Conservation (phyloP, 805 yeast species). For the Candida andamanensis region DNA sequence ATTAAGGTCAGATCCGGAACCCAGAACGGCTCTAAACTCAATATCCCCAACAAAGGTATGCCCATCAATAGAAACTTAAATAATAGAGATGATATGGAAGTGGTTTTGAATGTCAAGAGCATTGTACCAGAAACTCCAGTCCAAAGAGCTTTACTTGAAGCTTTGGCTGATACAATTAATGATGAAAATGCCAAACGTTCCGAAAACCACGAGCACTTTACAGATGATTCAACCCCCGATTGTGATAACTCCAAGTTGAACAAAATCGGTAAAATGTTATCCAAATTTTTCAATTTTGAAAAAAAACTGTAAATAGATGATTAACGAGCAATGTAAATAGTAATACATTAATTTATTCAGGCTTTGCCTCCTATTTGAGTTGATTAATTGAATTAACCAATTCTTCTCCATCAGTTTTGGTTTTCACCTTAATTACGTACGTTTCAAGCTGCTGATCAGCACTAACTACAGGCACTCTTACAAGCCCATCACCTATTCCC, state of each 20-base stretch:
- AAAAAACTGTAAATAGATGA: slow-evolving; percentile 13
- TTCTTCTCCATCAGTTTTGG: slow-evolving; percentile 60
- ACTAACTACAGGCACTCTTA: slow-evolving; percentile 62
- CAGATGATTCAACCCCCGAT: slow-evolving; percentile 17
- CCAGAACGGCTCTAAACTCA: slow-evolving; percentile 65
- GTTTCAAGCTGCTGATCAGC: slow-evolving; percentile 56
- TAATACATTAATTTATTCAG: slow-evolving; percentile 1
- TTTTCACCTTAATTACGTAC: slow-evolving; percentile 71
- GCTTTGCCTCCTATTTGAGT: slow-evolving; percentile 7
- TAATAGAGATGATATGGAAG: slow-evolving; percentile 76
- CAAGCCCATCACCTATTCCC: slow-evolving; percentile 58
- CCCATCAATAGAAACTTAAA: slow-evolving; percentile 53
- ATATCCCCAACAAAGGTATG: slow-evolving; percentile 83
- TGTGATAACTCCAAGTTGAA: slow-evolving; percentile 46
- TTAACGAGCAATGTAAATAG: slow-evolving; percentile 3
- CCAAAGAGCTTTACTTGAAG: slow-evolving; percentile 86
- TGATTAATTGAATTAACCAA: slow-evolving; percentile 33
- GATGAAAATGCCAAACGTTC: slow-evolving; percentile 75
- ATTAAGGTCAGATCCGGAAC: slow-evolving; percentile 82
- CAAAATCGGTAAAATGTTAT: slow-evolving; percentile 54
- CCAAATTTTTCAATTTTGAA: slow-evolving; percentile 50
- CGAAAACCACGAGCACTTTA: slow-evolving; percentile 38
- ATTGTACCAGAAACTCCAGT: slow-evolving; percentile 74
- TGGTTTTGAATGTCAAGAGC: slow-evolving; percentile 65
- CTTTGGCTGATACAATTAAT: slow-evolving; percentile 84